A percentile compares a stretch with the other conserved stretches of the same genome.
phyloP scores from a whole-genome alignment of 108 stramenopile genomes.

The Parietichytrium sp. region DNA sequence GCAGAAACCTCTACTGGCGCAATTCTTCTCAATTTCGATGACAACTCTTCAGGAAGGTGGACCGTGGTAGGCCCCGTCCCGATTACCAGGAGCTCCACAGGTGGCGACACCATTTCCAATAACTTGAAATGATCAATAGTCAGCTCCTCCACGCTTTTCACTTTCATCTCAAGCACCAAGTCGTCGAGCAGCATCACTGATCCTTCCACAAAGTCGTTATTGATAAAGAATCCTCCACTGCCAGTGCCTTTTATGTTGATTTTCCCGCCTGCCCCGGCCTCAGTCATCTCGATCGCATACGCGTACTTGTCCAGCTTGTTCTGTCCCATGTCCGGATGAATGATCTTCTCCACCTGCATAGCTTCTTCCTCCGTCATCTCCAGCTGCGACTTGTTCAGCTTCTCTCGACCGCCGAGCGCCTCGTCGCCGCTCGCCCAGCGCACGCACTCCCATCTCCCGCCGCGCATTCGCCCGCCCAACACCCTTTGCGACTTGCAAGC shows the following conservation, averaged over 20 bases:
- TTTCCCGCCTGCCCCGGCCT: background rate
- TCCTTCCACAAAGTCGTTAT: background rate
- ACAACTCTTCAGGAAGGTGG: background rate
- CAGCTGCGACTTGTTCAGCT: too few species aligned
- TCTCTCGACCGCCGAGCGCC: too few species aligned
- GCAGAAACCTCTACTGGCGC: background rate
- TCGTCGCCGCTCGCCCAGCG: too few species aligned
- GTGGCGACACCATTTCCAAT: background rate
- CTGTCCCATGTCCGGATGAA: conserved; percentile 39
- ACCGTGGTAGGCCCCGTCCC: conserved; percentile 7
- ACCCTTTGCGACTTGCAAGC: too few species aligned
- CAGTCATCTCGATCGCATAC: conserved; percentile 9
- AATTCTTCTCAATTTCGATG: background rate
- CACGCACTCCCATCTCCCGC: too few species aligned
- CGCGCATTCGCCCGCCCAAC: too few species aligned
- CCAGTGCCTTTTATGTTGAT: background rate
- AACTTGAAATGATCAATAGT: background rate
- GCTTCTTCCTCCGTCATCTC: conserved; percentile 22
- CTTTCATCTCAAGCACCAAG: background rate
- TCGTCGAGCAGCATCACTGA: background rate
- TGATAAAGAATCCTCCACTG: background rate
- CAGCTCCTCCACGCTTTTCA: background rate
- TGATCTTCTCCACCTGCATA: background rate
- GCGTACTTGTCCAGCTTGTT: conserved; percentile 9
- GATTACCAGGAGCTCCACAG: background rate